Conservation (phyloP, 306 rosid species). For the Trichosanthes truncata region DNA sequence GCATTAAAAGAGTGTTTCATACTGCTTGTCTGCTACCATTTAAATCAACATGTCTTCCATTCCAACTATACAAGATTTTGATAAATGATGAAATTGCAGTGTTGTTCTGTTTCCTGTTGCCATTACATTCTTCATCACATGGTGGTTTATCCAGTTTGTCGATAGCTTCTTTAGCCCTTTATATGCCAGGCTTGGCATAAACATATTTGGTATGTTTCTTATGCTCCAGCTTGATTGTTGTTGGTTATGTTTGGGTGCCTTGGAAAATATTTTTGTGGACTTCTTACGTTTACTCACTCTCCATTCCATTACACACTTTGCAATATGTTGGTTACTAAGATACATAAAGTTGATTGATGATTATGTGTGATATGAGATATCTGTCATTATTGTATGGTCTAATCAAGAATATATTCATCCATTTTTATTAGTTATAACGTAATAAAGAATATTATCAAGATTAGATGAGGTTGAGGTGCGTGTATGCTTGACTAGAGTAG, state of each 20-base stretch:
- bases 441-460: background rate
- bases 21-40: background rate
- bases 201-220: constrained; percentile 30
- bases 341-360: background rate
- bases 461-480: background rate
- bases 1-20: background rate
- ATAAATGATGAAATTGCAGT: constrained; percentile 19
- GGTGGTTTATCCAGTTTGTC: constrained; percentile 40
- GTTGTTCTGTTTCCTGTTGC: constrained; percentile 47
- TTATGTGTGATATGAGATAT: background rate
- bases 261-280: background rate
- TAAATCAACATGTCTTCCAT: background rate
- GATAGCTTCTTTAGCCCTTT: constrained; percentile 43
- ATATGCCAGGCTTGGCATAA: constrained; percentile 34
- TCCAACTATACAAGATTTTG: constrained; percentile 6
- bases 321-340: background rate
- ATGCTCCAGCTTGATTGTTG: background rate
- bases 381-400: background rate
- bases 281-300: background rate
- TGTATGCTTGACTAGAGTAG: no score
- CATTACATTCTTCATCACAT: constrained; percentile 36
- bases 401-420: background rate
- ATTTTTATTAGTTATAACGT: no score
- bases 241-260: background rate
- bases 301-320: background rate